Percentiles rank a stretch among this genome's conserved stretches.
Evolutionary conservation across 352 stramenopile genomes (phyloP).

Genomic region (Pythium periplocum): DNA sequence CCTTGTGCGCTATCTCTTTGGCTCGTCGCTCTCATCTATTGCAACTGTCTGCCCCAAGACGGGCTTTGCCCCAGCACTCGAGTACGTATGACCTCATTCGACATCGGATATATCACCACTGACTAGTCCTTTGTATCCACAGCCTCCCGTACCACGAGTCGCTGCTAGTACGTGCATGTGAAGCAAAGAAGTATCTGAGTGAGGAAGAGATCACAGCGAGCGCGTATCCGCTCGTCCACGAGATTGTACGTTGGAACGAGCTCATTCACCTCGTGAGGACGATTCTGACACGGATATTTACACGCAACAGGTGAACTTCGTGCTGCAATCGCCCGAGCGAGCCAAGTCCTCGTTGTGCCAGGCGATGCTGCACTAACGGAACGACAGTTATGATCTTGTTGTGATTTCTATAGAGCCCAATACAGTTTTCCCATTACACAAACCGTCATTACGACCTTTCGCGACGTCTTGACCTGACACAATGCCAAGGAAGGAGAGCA

Average conservation of each 20-base stretch:
- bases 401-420: no score
- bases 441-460: no score
- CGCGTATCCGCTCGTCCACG: conserved; percentile 41
- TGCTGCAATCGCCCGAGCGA: conserved; percentile 41
- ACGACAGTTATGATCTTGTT: no score
- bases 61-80: conserved; percentile 64
- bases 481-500: no score
- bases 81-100: conserved; percentile 22
- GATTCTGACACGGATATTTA: neutral
- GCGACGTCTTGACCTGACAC: no score
- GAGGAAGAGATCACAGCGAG: conserved; percentile 29
- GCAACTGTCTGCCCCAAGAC: conserved; percentile 32
- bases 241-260: conserved; percentile 32
- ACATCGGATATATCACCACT: neutral
- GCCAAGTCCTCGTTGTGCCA: conserved; percentile 61
- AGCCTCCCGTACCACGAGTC: conserved; percentile 56
- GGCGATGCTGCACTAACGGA: conserved; percentile 24
- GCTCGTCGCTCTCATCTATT: conserved; percentile 30
- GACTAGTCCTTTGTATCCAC: conserved; percentile 5
- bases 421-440: no score
- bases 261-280: no score
- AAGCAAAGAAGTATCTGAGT: conserved; percentile 45
- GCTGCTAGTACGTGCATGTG: conserved; percentile 42
- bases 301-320: conserved; percentile 56
- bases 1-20: conserved; percentile 76